Base-by-base conservation (phyloP, 2,329 filamentous ascomycete genomes). In the Huntiella bhutanensis region DNA sequence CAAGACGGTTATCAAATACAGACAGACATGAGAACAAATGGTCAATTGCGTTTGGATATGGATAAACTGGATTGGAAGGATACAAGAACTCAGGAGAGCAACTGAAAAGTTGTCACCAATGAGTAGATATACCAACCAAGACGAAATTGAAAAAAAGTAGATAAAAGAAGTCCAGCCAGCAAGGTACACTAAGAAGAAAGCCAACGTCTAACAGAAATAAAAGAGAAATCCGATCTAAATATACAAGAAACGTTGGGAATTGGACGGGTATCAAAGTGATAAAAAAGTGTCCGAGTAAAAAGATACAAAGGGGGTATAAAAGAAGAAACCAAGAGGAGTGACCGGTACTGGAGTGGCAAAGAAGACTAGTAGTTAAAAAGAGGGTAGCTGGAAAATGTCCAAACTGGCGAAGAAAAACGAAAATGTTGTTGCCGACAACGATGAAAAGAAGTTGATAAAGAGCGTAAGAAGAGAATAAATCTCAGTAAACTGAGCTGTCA, bases 361-460 rank as follows among this genome's bases (percentile, higher is more conserved):
- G 22, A 28, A 28, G 8, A 28, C 22, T 28, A 28, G 22, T 28
- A 28, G 22, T 28, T 28, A 28, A 28, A 28, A 28, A 28, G 22
- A 28, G 22, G 7, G 22, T 28, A 28, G 22, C 7, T 28, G 22
- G 22, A 28, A 28, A 28, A 28, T 28, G 22, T 28, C 22, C 22
- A 28, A 28, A 28, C 22, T 28, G 22, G 22, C 22, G 22, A 28
- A 28, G 22, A 28, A 45, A 45, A 19, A 35, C 10, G 22, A 33
- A 17, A n/a, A 40, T 15, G 44, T 46, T 46, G 37, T 42, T 47
- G 40, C 45, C 39, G 40, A 37, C 45, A 47, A 43, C 45, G 41
- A 32, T 13, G 15, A 34, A 37, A 32, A 17, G 33, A 49, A 39
- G 41, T 33, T 19, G 45, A 45, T 19, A 48, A 34, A 35, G 45